Percentiles rank a stretch among this genome's conserved stretches.
phyloP scores from a whole-genome alignment of 371 early-diverging fungal species.

The Apophysomyces elegans region DNA sequence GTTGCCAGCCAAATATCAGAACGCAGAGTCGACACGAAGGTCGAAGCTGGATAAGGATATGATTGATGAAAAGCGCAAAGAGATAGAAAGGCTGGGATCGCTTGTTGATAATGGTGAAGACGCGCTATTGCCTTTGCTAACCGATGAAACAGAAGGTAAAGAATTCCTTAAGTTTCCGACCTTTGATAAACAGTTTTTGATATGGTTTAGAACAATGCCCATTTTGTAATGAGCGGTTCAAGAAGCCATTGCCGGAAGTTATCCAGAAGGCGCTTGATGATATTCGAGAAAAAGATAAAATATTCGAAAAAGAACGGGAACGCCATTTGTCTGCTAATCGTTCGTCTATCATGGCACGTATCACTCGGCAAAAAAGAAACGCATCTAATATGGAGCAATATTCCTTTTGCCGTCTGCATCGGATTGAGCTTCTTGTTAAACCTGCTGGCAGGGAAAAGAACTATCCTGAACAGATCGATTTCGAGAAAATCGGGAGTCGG shows the following conservation, averaged over 20 bases:
- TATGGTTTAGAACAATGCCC: neutral
- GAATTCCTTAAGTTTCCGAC: neutral
- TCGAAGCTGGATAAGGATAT: neutral
- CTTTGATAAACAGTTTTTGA: neutral
- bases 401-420: conserved; percentile 52
- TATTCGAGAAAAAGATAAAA: neutral
- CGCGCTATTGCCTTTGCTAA: neutral
- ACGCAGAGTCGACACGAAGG: neutral
- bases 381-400: conserved; percentile 25
- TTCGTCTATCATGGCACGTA: neutral
- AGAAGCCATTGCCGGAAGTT: neutral
- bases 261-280: neutral
- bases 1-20: neutral
- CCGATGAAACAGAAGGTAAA: neutral
- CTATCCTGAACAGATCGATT: conserved; percentile 47
- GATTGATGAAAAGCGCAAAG: neutral
- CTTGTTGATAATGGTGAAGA: neutral
- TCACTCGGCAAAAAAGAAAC: conserved; percentile 1
- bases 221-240: neutral
- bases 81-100: neutral
- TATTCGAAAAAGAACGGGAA: neutral
- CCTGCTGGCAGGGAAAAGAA: conserved; percentile 40
- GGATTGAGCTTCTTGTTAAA: conserved; percentile 40
- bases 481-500: conserved; percentile 30
- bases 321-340: neutral